A percentile compares a stretch with the other conserved stretches of the same genome.
phyloP scores from a whole-genome alignment of 495 filamentous ascomycete genomes.

The Penicillium lagena region DNA sequence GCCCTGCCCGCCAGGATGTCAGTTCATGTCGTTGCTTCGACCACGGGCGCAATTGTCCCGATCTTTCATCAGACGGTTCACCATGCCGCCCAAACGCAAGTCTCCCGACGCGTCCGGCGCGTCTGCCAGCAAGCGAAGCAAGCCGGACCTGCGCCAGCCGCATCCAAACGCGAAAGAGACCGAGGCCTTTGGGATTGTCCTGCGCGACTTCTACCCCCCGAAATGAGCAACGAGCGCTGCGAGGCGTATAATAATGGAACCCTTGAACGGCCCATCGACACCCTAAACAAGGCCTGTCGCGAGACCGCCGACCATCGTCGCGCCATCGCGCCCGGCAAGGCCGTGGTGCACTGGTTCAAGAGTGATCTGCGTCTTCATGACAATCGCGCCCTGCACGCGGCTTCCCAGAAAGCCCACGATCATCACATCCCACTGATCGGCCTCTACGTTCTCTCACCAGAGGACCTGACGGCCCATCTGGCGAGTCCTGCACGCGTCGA shows the following conservation, averaged over 20 bases:
- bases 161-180: conserved; percentile 40
- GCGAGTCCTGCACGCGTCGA: conserved; percentile 69
- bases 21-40: too few species aligned
- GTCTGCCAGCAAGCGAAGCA: conserved; percentile 11
- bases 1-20: too few species aligned
- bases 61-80: background rate
- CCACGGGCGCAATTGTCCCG: too few species aligned
- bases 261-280: conserved; percentile 64
- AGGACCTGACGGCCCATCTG: conserved; percentile 80
- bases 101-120: conserved; percentile 5
- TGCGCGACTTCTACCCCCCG: conserved; percentile 79
- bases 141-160: conserved; percentile 14
- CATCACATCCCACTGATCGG: conserved; percentile 62
- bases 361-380: conserved; percentile 69
- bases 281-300: conserved; percentile 45
- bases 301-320: conserved; percentile 43
- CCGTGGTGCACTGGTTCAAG: conserved; percentile 91
- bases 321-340: conserved; percentile 43
- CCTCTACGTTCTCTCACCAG: conserved; percentile 75
- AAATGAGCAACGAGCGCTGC: conserved; percentile 75
- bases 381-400: conserved; percentile 65
- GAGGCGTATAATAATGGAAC: conserved; percentile 60
- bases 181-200: conserved; percentile 63
- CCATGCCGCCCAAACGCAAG: conserved; percentile 28
- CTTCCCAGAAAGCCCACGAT: conserved; percentile 59